phyloP scores from a whole-genome alignment of 306 rosid genomes.

The Dryas alaskensis region DNA sequence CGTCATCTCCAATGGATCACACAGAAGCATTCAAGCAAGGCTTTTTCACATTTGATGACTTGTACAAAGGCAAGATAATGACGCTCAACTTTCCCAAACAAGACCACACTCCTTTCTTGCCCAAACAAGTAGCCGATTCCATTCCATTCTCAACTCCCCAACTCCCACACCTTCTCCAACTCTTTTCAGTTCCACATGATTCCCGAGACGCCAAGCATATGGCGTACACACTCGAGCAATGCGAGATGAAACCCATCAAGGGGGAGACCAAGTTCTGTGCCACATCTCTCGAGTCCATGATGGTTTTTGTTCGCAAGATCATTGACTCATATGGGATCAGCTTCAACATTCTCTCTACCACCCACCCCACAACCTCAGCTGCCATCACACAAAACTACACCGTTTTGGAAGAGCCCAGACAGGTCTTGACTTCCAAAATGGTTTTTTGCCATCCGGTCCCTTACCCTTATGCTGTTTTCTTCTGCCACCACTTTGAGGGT shows the following conservation, averaged over 20 bases:
- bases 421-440: constrained; percentile 53
- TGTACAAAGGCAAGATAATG: constrained; percentile 46
- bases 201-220: constrained; percentile 41
- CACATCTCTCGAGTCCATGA: constrained; percentile 56
- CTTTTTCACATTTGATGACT: constrained; percentile 44
- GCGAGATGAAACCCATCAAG: constrained; percentile 32
- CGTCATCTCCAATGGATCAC: constrained; percentile 25
- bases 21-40: constrained; percentile 51
- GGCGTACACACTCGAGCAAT: constrained; percentile 37
- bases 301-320: constrained; percentile 29
- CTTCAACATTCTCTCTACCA: constrained; percentile 35
- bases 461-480: constrained; percentile 51
- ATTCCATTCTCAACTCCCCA: constrained; percentile 53
- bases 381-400: constrained; percentile 40
- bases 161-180: constrained; percentile 49
- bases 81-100: constrained; percentile 45
- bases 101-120: constrained; percentile 34
- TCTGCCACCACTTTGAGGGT: constrained; percentile 47
- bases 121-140: constrained; percentile 43
- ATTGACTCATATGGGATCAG: constrained; percentile 24
- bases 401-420: constrained; percentile 35
- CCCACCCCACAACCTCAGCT: constrained; percentile 32
- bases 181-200: constrained; percentile 42
- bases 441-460: constrained; percentile 51
- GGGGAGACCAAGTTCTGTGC: constrained; percentile 59